Evolutionary conservation across 345 rosid species (phyloP), one percentile per base, ranked within the genome.

Genomic region (Eucalyptus erythrocorys): DNA sequence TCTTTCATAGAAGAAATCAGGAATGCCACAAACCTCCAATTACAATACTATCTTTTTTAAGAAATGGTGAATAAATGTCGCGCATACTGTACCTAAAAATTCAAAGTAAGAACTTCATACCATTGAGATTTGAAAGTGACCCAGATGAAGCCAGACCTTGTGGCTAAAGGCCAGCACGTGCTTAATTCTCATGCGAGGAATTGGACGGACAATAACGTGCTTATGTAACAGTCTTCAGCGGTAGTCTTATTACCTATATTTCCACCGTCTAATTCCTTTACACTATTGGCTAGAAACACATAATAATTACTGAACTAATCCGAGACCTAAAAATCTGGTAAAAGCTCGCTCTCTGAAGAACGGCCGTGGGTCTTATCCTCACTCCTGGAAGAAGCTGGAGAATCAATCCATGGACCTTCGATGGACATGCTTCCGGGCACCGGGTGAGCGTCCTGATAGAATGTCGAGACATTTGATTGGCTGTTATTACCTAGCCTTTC

Each of bases 381-480:
- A 50, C 90, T 91, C 48, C 86, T 93, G 13, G 87, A 64, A 87
- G 96, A 93, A 89, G 50, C 37, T 1, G 95, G 91, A 64, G 97
- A 91, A 90, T 95, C 97, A 6, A 89, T 61, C 96, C 96, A 96
- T 11, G 98, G 97, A 86, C 93, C 98, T 42, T 95, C 96, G 91
- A 90, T 93, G 2, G 97, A 95, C 49, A 89, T 89, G 90, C 93
- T 91, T 84, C 91, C 90, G 76, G 80, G 95, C 37, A 47, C 90
- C 90, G 88, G 86, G 32, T 53, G 93, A 90, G 91, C 91, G 30
- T 91, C 94, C 59, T 92, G 92, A 24, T 94, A 93, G 85, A 19
- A 89, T 27, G 87, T 90, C 11, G 97, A 94, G 48, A 86, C 88
- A 64, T 88, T 86, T 40, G 94, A 92, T 49, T 95, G 97, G 88